Percentiles rank a stretch among this genome's conserved stretches.
Evolutionary conservation across 257 asterid genomes (phyloP).

Genomic region (Solanum sejunctum): DNA sequence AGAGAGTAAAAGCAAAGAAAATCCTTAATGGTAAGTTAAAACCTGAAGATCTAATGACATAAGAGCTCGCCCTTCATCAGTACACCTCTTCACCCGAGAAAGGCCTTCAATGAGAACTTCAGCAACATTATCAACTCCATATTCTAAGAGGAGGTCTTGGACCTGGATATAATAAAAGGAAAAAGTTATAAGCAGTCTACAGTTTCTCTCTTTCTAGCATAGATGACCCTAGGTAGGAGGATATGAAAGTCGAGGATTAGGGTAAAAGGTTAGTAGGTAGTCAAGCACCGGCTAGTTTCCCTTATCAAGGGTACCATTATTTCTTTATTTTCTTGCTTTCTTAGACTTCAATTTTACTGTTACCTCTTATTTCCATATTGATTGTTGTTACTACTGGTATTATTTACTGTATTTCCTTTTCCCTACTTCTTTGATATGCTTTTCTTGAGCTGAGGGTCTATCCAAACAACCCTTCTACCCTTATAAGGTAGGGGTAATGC

Average conservation of each 20-base stretch:
- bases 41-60: conserved; percentile 99
- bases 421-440: background rate
- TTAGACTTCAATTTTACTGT: too few species aligned
- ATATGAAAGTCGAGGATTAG: too few species aligned
- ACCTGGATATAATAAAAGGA: conserved; percentile 27
- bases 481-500: background rate
- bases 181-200: background rate
- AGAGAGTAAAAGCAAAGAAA: background rate
- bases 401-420: too few species aligned
- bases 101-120: conserved; percentile 87
- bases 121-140: conserved; percentile 86
- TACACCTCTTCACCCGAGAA: conserved; percentile 88
- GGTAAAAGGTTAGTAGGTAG: too few species aligned
- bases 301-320: too few species aligned
- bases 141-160: conserved; percentile 80
- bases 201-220: background rate
- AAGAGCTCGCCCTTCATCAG: conserved; percentile 98
- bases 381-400: too few species aligned
- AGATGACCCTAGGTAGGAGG: too few species aligned
- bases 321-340: too few species aligned
- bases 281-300: too few species aligned
- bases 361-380: too few species aligned
- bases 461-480: background rate
- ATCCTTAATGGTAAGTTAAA: background rate
- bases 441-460: background rate